Evolutionary conservation across 1,284 basidiomycete species (phyloP), one percentile per base, ranked within the genome.

Genomic region (Trametes polyzona): DNA sequence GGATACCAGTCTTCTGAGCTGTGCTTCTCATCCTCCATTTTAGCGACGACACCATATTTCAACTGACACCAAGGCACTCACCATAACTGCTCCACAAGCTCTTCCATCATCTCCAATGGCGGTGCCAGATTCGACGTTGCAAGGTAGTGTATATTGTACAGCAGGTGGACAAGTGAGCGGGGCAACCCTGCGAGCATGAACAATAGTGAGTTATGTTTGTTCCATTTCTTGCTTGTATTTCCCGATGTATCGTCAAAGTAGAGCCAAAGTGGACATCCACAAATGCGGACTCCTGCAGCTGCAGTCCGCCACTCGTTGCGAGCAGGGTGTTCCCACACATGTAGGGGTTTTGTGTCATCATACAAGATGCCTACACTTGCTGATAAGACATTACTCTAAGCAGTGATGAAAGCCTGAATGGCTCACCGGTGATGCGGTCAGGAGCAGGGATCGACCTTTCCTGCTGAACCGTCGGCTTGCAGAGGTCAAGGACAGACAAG

Each of bases 181-280:
- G 69, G 66, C 0, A 77, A 65, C 3, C 74, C 73, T 17, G 69
- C 70, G 2, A 67, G 52, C 3, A 70, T 73, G 41, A 76, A 71
- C 0, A 78, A 62, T 27, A 74, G 73, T 2, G 68, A 71, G 51
- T 78, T 78, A 56, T 80, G 77, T 35, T 76, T 69, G 49, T 80
- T 79, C 76, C 76, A 79, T 52, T 76, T 75, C 60, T 78, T 78
- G 0, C 74, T 78, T 0, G 64, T 9, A 57, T 79, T 78, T 0
- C 76, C 77, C 0, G 76, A 78, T 0, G 75, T 78, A 39, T 57
- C 49, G 35, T 57, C 49, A 19, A 49, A 57, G 43, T 57, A 57
- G 2, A 57, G 29, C 55, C 49, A 52, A 0, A 57, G n/a, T 3
- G 43, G 43, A 1, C 30, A 19, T 6, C 29, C 17, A 16, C 33